phyloP scores from a whole-genome alignment of 1,284 basidiomycete species.

The Pascua guehoae region DNA sequence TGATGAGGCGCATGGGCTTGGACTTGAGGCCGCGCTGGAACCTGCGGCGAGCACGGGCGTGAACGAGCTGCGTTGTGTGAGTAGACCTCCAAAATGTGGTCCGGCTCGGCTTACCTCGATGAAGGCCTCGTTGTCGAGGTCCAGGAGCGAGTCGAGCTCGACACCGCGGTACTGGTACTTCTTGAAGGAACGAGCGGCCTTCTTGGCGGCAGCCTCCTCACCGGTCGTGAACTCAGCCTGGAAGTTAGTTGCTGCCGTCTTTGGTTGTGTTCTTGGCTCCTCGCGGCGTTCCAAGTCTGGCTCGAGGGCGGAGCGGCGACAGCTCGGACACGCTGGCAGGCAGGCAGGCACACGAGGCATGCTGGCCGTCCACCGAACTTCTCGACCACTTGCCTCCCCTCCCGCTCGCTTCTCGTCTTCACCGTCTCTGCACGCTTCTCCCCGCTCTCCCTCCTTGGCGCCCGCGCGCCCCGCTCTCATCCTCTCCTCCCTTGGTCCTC shows the following conservation, averaged over 20 bases:
- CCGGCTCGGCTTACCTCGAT: constrained; percentile 41
- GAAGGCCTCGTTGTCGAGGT: constrained; percentile 89
- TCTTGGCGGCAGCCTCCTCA: constrained; percentile 83
- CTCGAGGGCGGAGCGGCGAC: too few relatives aligned
- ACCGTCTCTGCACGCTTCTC: too few relatives aligned
- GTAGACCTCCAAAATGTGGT: neutral
- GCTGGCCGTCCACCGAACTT: too few relatives aligned
- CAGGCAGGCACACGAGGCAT: too few relatives aligned
- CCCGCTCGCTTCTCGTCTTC: too few relatives aligned
- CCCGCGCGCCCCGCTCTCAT: too few relatives aligned
- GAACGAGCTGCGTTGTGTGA: constrained; percentile 69
- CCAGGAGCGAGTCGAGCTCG: constrained; percentile 94
- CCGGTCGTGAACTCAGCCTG: constrained; percentile 68
- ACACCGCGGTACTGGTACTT: constrained; percentile 98
- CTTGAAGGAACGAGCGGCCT: constrained; percentile 97
- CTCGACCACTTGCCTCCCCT: too few relatives aligned
- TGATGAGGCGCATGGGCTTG: constrained; percentile 97
- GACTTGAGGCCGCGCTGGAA: constrained; percentile 99
- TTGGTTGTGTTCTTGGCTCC: too few relatives aligned
- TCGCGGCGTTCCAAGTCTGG: too few relatives aligned
- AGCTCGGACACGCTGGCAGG: too few relatives aligned
- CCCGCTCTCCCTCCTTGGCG: too few relatives aligned
- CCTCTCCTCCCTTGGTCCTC: too few relatives aligned
- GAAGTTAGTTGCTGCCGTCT: neutral
- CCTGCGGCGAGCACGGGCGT: constrained; percentile 95